phyloP scores from a whole-genome alignment of 257 asterid species.

The Solanum gracilifrons region DNA sequence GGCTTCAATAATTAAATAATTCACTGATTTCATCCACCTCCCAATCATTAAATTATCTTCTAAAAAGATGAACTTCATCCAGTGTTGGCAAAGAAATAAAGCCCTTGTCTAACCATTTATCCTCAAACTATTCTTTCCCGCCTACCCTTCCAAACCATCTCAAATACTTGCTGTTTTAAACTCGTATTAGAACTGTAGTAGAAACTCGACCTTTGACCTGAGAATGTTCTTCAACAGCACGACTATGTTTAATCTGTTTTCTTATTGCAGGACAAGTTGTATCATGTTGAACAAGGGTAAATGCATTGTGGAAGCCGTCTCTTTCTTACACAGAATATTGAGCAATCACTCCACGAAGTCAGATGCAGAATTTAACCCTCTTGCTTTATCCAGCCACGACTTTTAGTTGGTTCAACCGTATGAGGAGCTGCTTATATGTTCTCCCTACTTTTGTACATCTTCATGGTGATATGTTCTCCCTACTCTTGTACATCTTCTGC shows the following conservation, averaged over 20 bases:
- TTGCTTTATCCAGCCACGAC: slow-evolving; percentile 1
- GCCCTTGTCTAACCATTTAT: not conserved
- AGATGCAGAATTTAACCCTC: slow-evolving; percentile 41
- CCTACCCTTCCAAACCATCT: not conserved
- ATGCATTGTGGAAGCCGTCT: slow-evolving; percentile 44
- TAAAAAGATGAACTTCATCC: not conserved
- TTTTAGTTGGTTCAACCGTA: not conserved
- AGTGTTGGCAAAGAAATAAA: not conserved
- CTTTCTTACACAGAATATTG: slow-evolving; percentile 36
- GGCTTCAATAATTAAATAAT: not conserved
- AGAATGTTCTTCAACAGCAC: not conserved
- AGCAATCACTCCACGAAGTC: slow-evolving; percentile 18
- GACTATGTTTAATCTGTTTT: not conserved
- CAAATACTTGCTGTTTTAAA: not conserved
- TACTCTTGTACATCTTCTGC: not conserved
- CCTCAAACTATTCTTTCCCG: not conserved
- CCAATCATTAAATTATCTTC: not conserved
- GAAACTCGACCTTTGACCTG: not conserved
- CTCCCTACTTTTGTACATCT: not conserved
- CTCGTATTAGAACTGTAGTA: not conserved
- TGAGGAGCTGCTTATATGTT: not conserved
- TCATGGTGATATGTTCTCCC: not conserved
- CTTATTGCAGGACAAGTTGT: slow-evolving; percentile 44
- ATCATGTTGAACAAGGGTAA: slow-evolving; percentile 72
- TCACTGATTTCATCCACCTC: not conserved